Base-by-base conservation (phyloP, 805 yeast genomes). In the Cyberlindnera mississippiensis region DNA sequence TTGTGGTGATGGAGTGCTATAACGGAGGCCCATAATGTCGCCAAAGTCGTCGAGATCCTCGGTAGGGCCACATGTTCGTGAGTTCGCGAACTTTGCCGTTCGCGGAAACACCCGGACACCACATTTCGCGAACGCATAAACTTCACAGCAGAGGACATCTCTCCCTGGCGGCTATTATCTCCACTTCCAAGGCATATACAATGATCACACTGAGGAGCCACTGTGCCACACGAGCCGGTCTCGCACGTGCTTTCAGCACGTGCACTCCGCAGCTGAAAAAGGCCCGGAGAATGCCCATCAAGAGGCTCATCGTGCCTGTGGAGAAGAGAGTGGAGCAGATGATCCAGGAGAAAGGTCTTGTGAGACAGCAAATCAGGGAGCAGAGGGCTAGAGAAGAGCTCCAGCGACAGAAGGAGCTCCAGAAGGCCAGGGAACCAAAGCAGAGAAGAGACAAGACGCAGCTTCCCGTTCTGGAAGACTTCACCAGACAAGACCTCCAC, bases 401-500 rank as follows among this genome's bases (percentile, higher is more conserved):
- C 13, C 14, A 31, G 9, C 30, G 8, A 12, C 8, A n/a, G 26
- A 14, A 33, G 17, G 24, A 31, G 15, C 29, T 4, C 5, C 28
- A 28, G 29, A 19, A 35, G 31, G 15, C 35, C 11, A 15, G 22
- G 10, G 17, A 20, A 10, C 37, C 33, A 14, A 38, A 34, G 26
- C 29, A 26, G 20, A 40, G 33, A 27, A 40, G 37, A 15, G 48
- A 49, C 32, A 27, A 32, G 3, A n/a, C 27, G 22, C 20, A 30
- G 2, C 45, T 55, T 1, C 60, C 60, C 12, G 50, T 52, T 1
- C 36, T 55, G 9, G 49, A 51, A 30, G 37, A 35, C n/a, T 55
- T 55, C 6, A 65, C 55, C 7, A 66, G 59, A 37, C 44, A 51
- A 3, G 59, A 60, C 10, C 48, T 66, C 9, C 61, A 63, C 38